A percentile compares a stretch with the other conserved stretches of the same genome.
Conservation (phyloP, 768 basidiomycete genomes). For the Hericium alpestre region DNA sequence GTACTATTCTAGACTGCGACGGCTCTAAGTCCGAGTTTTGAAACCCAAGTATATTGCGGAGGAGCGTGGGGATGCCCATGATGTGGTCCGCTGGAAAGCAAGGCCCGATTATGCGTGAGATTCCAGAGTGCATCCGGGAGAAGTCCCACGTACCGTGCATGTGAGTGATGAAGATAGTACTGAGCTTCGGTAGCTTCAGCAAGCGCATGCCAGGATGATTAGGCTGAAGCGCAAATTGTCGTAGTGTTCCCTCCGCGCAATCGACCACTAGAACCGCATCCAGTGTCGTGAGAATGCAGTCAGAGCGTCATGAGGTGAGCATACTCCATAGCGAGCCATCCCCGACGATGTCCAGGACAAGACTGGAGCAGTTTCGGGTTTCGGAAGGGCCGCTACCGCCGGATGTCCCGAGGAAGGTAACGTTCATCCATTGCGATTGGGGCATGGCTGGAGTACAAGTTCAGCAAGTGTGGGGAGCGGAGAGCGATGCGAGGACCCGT, state of each 20-base stretch:
- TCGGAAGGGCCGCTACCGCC: constrained; percentile 68
- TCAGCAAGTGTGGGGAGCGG: no score
- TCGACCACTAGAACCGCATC: constrained; percentile 50
- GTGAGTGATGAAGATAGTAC: constrained; percentile 75
- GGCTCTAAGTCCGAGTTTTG: no score
- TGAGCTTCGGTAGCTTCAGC: constrained; percentile 37
- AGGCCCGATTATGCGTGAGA: not conserved
- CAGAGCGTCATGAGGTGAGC: constrained; percentile 13
- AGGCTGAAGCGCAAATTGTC: constrained; percentile 53
- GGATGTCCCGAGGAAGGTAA: constrained; percentile 70
- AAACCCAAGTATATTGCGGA: constrained; percentile 45
- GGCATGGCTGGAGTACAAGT: constrained; percentile 12
- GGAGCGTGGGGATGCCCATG: constrained; percentile 61
- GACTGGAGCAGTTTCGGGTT: constrained; percentile 67
- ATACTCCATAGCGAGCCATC: constrained; percentile 61
- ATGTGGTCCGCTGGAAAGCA: constrained; percentile 51
- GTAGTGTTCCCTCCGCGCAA: constrained; percentile 70
- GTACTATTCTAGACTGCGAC: no score
- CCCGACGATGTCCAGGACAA: constrained; percentile 47
- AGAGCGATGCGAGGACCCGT: no score
- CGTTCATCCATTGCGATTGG: constrained; percentile 28
- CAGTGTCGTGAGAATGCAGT: not conserved
- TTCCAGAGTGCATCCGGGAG: no score
- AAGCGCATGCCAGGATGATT: constrained; percentile 12
- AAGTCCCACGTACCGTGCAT: constrained; percentile 48